Base-by-base conservation (phyloP, 192 early-diverging fungal genomes). In the Pilaira anomala region DNA sequence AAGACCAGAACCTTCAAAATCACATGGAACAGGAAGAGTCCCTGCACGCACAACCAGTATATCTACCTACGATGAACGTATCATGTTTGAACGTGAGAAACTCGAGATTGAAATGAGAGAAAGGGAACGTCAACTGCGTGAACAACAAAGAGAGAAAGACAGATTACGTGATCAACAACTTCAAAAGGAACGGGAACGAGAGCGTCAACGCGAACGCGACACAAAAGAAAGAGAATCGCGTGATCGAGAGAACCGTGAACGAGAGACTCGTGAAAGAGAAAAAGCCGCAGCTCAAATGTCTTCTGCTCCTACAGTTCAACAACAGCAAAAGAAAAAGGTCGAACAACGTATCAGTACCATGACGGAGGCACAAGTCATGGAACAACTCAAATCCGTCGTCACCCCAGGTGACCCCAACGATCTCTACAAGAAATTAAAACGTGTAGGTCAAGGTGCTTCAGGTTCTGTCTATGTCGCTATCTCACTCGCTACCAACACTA, bases 391-490 rank as follows among this genome's bases (percentile, higher is more conserved):
- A 70, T 80, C 83, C 16, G 91, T 98, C n/a, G 95, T 97, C 25
- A 90, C 94, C 46, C 80, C 83, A 40, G 91, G 91, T 41, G 95
- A 99, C 74, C 97, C 97, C 29, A 93, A 88, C 62, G 70, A 79
- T 8, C 70, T 96, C 49, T 99, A 98, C 79, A 88, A 88, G 65
- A 97, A 97, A 71, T 78, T 95, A 64, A 94, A 93, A 78, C 93
- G 95, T 77, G 89, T 99, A 60, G 97, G 97, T 6, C 96, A 97
- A 83, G 95, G 96, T 74, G 95, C 95, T 3, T 97, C 94, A 36
- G 97, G 97, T 45, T 95, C 93, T n/a, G 97, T 99, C 44, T 99
- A 94, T 77, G 86, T 95, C 63, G 97, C 97, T 29, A 86, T 87
- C 33, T 81, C 87, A 49, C 74, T 88, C 19, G 74, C 76, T 39